These are phyloP conservation scores for Xylaria sp. DNA, from an alignment of 2,329 filamentous ascomycete genomes.

Conservation along the genomic window DNA sequence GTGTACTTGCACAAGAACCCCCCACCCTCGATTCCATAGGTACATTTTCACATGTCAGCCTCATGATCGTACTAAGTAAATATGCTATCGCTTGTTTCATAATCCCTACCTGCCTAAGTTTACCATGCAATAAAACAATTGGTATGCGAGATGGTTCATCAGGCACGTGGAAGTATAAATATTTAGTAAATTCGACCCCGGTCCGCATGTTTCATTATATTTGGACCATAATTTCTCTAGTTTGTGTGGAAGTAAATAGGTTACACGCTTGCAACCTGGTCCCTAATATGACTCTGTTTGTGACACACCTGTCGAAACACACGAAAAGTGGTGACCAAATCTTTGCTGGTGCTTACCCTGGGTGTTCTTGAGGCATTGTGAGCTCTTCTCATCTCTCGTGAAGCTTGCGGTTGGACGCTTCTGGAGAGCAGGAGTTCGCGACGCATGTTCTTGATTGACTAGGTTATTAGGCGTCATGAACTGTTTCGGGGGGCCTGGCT, in stretches of 20 bases:
- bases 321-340: background rate
- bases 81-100: background rate
- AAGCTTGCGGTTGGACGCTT: background rate
- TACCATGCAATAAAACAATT: background rate
- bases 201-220: constrained; percentile 6
- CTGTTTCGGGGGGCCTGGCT: background rate
- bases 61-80: background rate
- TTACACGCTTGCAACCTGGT: constrained; percentile 10
- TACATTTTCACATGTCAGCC: constrained; percentile 32
- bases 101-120: no score
- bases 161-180: background rate
- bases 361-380: background rate
- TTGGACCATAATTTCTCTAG: background rate
- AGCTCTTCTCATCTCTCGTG: background rate
- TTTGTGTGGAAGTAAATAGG: background rate
- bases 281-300: background rate
- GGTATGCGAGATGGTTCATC: background rate
- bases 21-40: background rate
- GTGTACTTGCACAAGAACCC: background rate
- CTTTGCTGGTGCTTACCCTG: background rate
- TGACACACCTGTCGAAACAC: background rate
- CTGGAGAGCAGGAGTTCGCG: background rate
- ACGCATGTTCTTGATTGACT: background rate
- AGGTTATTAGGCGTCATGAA: background rate
- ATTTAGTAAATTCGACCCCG: background rate